These are phyloP conservation scores for Podospora tetraspora DNA, from an alignment of 495 filamentous ascomycete genomes.

Conservation along the genomic window DNA sequence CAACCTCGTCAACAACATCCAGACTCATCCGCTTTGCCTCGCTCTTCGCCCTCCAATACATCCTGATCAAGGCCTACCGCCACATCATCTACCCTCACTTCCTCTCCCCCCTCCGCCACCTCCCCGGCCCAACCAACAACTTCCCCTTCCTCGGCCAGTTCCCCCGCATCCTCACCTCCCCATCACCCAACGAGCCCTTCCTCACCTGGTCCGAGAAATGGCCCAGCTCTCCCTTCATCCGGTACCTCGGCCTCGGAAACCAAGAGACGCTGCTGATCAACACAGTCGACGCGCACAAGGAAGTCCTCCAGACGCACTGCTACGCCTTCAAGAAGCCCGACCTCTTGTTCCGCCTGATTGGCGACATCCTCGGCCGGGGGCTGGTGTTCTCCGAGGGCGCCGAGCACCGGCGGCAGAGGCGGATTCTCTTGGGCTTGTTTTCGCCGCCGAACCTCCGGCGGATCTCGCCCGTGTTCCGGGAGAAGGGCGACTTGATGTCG, in stretches of 20 bases:
- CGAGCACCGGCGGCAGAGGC: slow-evolving; percentile 28
- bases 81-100: slow-evolving; percentile 21
- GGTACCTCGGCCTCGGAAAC: slow-evolving; percentile 31
- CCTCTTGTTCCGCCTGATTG: slow-evolving; percentile 25
- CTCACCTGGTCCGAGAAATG: slow-evolving; percentile 26
- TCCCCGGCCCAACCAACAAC: slow-evolving; percentile 22
- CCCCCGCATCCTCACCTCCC: background rate
- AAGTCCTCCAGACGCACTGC: slow-evolving; percentile 31
- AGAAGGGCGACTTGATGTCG: slow-evolving; percentile 3
- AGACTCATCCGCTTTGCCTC: background rate
- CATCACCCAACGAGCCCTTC: slow-evolving; percentile 5
- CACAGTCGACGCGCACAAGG: slow-evolving; percentile 31
- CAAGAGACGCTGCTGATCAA: slow-evolving; percentile 33
- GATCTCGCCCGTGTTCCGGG: slow-evolving; percentile 2
- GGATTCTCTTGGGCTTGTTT: slow-evolving; percentile 17
- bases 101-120: slow-evolving; percentile 20
- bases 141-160: slow-evolving; percentile 6
- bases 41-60: background rate
- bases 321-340: slow-evolving; percentile 36
- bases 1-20: background rate
- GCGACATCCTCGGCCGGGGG: slow-evolving; percentile 30
- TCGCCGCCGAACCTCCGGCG: slow-evolving; percentile 17
- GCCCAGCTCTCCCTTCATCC: slow-evolving; percentile 36
- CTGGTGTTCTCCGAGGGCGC: slow-evolving; percentile 33
- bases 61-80: slow-evolving; percentile 16